Evolutionary conservation across 495 filamentous ascomycete genomes (phyloP), one percentile per base, ranked within the genome.

Genomic region (Cercophora newfieldiana): DNA sequence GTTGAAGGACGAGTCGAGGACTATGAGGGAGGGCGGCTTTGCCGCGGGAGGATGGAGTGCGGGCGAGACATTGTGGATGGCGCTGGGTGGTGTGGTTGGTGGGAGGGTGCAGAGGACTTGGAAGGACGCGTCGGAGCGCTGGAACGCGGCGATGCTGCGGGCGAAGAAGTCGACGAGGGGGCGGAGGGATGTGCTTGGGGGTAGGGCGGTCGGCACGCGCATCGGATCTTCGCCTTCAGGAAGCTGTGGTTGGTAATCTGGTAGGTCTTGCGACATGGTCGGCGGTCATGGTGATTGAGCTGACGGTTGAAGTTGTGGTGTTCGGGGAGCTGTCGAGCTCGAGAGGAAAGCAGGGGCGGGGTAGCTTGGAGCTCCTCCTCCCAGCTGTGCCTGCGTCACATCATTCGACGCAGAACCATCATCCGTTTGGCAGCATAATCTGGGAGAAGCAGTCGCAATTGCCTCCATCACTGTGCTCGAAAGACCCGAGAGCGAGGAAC

Each of bases 1-100:
- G 72, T 98, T 98, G 86, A 97, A 98, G 63, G 91, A 94, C 2
- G 94, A 96, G 76, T 98, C 94, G 69, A 98, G 87, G 67, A 98
- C 87, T 75, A 93, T 89, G 69, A 98, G 83, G 2, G 68, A 66
- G 0, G 62, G 66, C 0, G 78, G 75, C 6, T 61, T 69, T 3
- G 21, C 30, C 0, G 37, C 44, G 2, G 79, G 75, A 14, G 73
- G 70, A 12, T 72, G 56, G 0, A 69, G 63, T 7, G 51, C 24
- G 5, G 68, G 73, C 3, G 64, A 53, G 14, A 16, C 44, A 22
- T 62, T 8, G 8, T 59, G 18, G 22, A 4, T 3, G 29, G 16
- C 21, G 25, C 7, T 50, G 1, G 59, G 25, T 14, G 19, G 25
- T 18, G 64, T 21, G 25, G 24, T 19, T 56, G 28, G 28, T 28